These are phyloP conservation scores for Isabelozyma heimii DNA, from an alignment of 805 yeast species.

Conservation along the genomic window DNA sequence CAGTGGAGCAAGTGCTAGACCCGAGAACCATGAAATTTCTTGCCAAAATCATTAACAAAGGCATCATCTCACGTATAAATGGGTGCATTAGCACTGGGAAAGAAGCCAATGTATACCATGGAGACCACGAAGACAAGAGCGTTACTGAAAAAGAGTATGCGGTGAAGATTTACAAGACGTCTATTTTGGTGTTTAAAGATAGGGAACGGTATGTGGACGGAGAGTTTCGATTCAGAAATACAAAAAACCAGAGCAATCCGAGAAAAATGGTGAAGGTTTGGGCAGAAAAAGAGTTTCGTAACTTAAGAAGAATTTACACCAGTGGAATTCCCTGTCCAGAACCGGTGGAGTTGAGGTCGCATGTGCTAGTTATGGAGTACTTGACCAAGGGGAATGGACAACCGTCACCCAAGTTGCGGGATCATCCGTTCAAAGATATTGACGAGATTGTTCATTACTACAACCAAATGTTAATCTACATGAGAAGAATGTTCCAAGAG, in stretches of 20 bases:
- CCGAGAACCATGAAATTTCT: slow-evolving; percentile 88
- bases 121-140: slow-evolving; percentile 56
- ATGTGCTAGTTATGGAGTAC: slow-evolving; percentile 94
- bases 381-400: slow-evolving; percentile 75
- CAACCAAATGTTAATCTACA: slow-evolving; percentile 75
- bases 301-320: slow-evolving; percentile 74
- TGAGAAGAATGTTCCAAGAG: slow-evolving; percentile 82
- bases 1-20: slow-evolving; percentile 94
- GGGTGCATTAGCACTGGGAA: slow-evolving; percentile 97
- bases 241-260: slow-evolving; percentile 85
- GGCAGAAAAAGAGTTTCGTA: slow-evolving; percentile 98
- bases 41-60: slow-evolving; percentile 77
- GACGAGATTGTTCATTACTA: slow-evolving; percentile 69
- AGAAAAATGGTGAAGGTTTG: slow-evolving; percentile 96
- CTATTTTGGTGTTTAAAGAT: slow-evolving; percentile 94
- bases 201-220: slow-evolving; percentile 96
- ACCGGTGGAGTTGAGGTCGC: slow-evolving; percentile 84
- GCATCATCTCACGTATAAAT: slow-evolving; percentile 78
- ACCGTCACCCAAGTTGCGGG: slow-evolving; percentile 88
- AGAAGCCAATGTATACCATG: slow-evolving; percentile 93
- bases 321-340: slow-evolving; percentile 92
- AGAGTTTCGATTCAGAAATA: slow-evolving; percentile 86
- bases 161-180: slow-evolving; percentile 92
- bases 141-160: slow-evolving; percentile 61
- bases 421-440: slow-evolving; percentile 68